Evolutionary conservation across 805 yeast genomes (phyloP).

Genomic region (Helenozyma rhizophorensis): DNA sequence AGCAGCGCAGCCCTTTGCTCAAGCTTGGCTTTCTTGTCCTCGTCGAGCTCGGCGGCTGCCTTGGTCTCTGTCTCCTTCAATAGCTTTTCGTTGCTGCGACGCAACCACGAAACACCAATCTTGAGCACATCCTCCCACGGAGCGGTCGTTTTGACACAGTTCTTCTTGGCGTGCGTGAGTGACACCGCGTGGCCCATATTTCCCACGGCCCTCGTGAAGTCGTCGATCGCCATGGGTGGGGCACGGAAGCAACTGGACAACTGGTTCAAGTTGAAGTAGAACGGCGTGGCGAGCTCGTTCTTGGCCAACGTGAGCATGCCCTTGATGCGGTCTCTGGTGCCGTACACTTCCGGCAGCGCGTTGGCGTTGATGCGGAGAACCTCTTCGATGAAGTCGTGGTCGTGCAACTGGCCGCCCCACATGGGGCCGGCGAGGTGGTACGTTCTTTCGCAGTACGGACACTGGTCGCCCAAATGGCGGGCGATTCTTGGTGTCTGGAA

Average conservation of each 20-base stretch:
- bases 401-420: constrained; percentile 86
- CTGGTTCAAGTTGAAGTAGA: constrained; percentile 79
- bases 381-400: constrained; percentile 58
- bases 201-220: constrained; percentile 74
- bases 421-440: constrained; percentile 92
- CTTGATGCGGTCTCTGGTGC: constrained; percentile 77
- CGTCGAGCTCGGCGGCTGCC: constrained; percentile 9
- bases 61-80: constrained; percentile 17
- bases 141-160: constrained; percentile 86
- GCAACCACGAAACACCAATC: constrained; percentile 59
- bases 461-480: constrained; percentile 57
- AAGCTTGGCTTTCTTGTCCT: constrained; percentile 11
- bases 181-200: constrained; percentile 80
- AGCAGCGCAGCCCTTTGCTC: constrained; percentile 19
- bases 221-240: constrained; percentile 76
- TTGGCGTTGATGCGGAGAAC: constrained; percentile 52
- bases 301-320: constrained; percentile 89
- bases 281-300: constrained; percentile 63
- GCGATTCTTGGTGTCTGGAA: constrained; percentile 53
- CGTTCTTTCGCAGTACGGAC: constrained; percentile 65
- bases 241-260: constrained; percentile 72
- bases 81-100: constrained; percentile 25
- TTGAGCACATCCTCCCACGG: constrained; percentile 78
- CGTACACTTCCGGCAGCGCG: constrained; percentile 56
- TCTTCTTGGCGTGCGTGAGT: constrained; percentile 83